Evolutionary conservation across 371 early-diverging fungal genomes (phyloP), one percentile per base, ranked within the genome.

Genomic region (Lichtheimia ramosa): DNA sequence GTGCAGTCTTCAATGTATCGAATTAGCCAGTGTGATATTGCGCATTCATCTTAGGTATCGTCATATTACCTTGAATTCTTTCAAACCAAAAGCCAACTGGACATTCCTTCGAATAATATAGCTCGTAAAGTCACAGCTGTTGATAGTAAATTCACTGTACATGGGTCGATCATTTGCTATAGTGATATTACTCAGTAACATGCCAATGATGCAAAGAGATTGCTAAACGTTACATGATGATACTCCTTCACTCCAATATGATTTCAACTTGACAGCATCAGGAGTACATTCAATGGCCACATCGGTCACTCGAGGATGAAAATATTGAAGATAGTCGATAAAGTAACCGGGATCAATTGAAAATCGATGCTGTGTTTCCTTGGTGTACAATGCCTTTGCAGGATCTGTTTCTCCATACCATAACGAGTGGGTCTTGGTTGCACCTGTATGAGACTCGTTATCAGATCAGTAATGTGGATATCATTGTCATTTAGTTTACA

Each of bases 81-180:
- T 65, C 54, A 65, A 8, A 48, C 48, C 60, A 25, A 65, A 65
- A 20, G 53, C 61, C 2, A 56, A 16, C 15, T 54, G 56, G 10
- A 59, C 56, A n/a, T 42, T 41, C 4, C 57, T 48, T 53, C 50
- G 51, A 14, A 65, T 50, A 7, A 18, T 41, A 20, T 58, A 58
- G 8, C 41, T n/a, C 18, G 56, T n/a, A 49, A 66, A 66, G 18
- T 61, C 66, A 28, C 56, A 51, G 12, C 53, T 56, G 24, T 51
- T 54, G 28, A 66, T 53, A 13, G 56, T 61, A 40, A 66, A 66
- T 48, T 66, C 58, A 13, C 51, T 58, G 28, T 66, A 58, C 52
- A 66, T 46, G 13, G 62, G 58, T 20, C 50, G 54, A 27, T 58
- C 58, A 3, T 49, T 56, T 55, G 42, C 20, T 46, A 7, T 24